Base-by-base conservation (phyloP, 805 yeast species). In the Metschnikowia peoriensis region DNA sequence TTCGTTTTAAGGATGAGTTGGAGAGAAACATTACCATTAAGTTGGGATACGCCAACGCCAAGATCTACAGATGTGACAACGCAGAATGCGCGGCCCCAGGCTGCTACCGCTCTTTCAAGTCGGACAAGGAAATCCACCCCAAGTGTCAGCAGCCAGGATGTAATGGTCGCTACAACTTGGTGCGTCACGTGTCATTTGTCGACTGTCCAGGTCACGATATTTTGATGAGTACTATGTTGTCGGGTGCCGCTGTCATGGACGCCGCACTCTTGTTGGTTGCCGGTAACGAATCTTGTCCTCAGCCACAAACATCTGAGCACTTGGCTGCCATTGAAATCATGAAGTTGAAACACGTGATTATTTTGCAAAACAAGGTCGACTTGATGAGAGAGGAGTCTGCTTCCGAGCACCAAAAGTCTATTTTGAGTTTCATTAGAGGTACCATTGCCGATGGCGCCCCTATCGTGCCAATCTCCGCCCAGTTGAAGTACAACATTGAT, bases 171-270 rank as follows among this genome's bases (percentile, higher is more conserved):
- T 92, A 91, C 75, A 82, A 83, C 65, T 81, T 94, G 62, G 84
- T 91, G 41, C 90, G 99, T 75, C 99, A 94, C 70, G 99, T 94
- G 49, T 90, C 97, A 10, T 96, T 96, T 66, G 99, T 96, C 56
- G 99, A 94, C 80, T 96, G 99, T 80, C 99, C 99, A 55, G 99
- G 99, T 73, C 99, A 94, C 88, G 99, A 94, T 80, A 96, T 94
- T 78, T 86, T 94, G 72, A 94, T 94, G 99, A 91, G 97, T 82
- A 94, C 99, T 61, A 94, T 94, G 99, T 85, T 94, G 83, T 92
- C 98, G 44, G 99, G 99, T 70, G 99, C 99, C 38, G 99, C 99
- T 15, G 99, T 94, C 60, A 94, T 94, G 99, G 99, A 94, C 75
- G 99, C 99, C 52, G 99, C 99, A 2, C 79, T 94, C 56, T 79